Base-by-base conservation (phyloP, 148 eudicot species). In the Persicaria tinctoria region DNA sequence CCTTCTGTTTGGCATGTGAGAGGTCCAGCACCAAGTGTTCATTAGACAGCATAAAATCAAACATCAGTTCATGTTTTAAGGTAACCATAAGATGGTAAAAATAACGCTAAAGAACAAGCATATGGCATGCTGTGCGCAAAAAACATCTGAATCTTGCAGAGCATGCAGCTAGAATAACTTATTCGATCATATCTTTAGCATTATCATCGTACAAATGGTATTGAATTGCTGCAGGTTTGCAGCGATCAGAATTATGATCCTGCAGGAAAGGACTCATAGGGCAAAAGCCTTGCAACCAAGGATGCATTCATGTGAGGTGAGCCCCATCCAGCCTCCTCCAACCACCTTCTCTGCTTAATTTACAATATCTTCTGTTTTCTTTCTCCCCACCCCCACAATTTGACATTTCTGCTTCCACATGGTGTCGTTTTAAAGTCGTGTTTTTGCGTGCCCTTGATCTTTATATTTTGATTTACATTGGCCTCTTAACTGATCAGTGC, bases 281-380 rank as follows among this genome's bases (percentile, higher is more conserved):
- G 5, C 5, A 4, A 66, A 27, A 66, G 5, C 5, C 8, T 44
- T 5, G 14, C 4, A 13, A 23, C 11, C 13, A 59, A 23, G 41
- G 74, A 74, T 41, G 71, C 76, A 78, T 74, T 71, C 76, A 72
- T 60, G 77, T 69, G 73, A 51, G 72, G 78, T 77, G 13, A 51
- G 80, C 66, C 50, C 68, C 51, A 27, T 18, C 49, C 55, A 47
- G 10, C 73, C 27, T 16, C 73, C 13, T 20, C 54, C 20, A 18
- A 47, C 23, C 78, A 78, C 80, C 76, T 77, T 78, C 68, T 75
- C 46, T 46, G 50, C 12, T 57, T 80, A 78, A 68, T 51, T 56
- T 80, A 76, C 78, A 82, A 78, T 84, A 85, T 85, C 84, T 14
- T 75, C 70, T 74, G 55, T 63, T 76, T 73, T 46, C 53, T 55